A percentile compares a stretch with the other conserved stretches of the same genome.
phyloP scores from a whole-genome alignment of 2,329 filamentous ascomycete genomes.

The Myriosclerotinia duriaeana region DNA sequence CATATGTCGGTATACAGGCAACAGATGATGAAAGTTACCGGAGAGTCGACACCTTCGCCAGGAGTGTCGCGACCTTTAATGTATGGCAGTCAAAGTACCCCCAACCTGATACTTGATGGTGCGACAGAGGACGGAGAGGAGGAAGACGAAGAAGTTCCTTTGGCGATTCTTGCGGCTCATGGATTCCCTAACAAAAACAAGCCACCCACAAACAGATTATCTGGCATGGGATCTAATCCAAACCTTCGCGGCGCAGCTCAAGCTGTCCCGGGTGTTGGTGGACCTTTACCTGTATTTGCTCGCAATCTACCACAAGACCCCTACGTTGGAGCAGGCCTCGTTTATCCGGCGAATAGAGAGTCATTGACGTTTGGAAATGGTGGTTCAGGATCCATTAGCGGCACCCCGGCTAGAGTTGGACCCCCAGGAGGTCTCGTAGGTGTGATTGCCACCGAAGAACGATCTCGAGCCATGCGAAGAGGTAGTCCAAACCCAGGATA shows the following conservation, averaged over 20 bases:
- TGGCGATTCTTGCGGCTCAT: conserved; percentile 84
- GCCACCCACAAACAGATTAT: conserved; percentile 60
- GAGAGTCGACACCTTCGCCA: conserved; percentile 57
- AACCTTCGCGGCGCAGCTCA: conserved; percentile 63
- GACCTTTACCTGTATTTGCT: conserved; percentile 73
- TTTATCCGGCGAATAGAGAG: conserved; percentile 71
- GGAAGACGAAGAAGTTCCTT: conserved; percentile 83
- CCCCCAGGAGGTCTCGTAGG: conserved; percentile 80
- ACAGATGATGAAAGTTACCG: conserved; percentile 95
- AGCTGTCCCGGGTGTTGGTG: conserved; percentile 52
- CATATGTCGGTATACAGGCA: conserved; percentile 88
- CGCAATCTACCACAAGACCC: conserved; percentile 80
- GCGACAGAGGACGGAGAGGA: conserved; percentile 58
- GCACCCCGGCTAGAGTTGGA: conserved; percentile 39
- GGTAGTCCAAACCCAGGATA: conserved; percentile 68
- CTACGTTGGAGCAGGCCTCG: conserved; percentile 75
- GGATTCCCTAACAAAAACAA: conserved; percentile 80
- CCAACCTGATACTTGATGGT: conserved; percentile 50
- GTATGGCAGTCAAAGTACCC: conserved; percentile 59
- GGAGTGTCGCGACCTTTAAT: conserved; percentile 51
- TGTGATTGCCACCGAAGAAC: conserved; percentile 83
- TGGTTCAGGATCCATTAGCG: conserved; percentile 44
- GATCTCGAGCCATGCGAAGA: conserved; percentile 72
- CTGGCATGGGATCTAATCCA: conserved; percentile 63
- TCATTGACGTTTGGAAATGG: conserved; percentile 69